Base-by-base conservation (phyloP, 768 basidiomycete genomes). In the Paxillus ammoniavirescens region DNA sequence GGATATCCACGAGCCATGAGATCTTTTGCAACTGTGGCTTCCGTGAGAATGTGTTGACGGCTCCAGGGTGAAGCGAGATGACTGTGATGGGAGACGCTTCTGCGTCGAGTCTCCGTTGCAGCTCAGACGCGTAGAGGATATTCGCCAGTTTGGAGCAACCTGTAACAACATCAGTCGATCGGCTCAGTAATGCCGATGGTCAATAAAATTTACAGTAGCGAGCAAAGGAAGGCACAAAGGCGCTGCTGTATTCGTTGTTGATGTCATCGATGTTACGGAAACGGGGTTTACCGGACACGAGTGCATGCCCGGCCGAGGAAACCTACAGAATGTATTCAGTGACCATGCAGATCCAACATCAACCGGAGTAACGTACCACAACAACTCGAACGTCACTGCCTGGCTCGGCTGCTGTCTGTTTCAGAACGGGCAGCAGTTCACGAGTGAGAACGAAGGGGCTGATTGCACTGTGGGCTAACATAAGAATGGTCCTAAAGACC, bases 351-450 rank as follows among this genome's bases (percentile, higher is more conserved):
- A 5, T 9, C 2, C 42, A 37, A 8, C 6, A 49, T 12, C 13
- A 30, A 2, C 21, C 5, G 28, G 45, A 5, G n/a, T 8, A 28
- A 56, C 79, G 40, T 54, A 85, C 84, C 50, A 80, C 77, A 9
- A 86, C 73, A 13, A 88, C 73, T 15, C 86, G 79, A 44, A 86
- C 84, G 54, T 87, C 86, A 0, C 82, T 74, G 21, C 69, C 68
- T 0, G 74, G 66, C 43, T 75, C 65, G 15, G 71, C 57, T 0
- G 82, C 78, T 1, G 86, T 86, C 49, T 71, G 65, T 38, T 67
- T 69, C 44, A 87, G 61, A 2, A 84, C 62, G 2, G 84, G 81
- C 36, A 84, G 71, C 7, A 87, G 73, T 4, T 76, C 73, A 18
- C 73, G 66, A 8, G 82, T 85, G 55, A 87, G 76, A 13, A 79